Base-by-base conservation (phyloP, 768 basidiomycete species). In the Tricholoma flavovirens region DNA sequence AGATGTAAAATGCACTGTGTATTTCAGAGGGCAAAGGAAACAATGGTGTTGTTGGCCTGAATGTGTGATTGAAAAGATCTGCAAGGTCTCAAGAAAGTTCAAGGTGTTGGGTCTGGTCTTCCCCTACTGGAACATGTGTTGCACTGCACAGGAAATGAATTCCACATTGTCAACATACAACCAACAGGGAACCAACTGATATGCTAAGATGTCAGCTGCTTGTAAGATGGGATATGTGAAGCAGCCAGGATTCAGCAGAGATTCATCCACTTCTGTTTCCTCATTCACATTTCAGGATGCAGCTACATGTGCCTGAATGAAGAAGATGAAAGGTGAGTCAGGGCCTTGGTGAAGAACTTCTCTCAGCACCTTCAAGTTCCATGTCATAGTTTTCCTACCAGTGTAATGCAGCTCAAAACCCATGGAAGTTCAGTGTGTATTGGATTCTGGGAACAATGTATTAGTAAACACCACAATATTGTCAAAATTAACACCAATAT, bases 71-170 rank as follows among this genome's bases (percentile, higher is more conserved):
- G 74, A 96, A 96, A 6, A 72, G 74, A 15, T 90, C 83, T 0
- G 91, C 93, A 10, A 97, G 72, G 62, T 95, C 92, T 29, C 93
- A 83, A 15, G 81, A 80, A 0, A 98, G 82, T 64, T 97, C 94
- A 40, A 98, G 80, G 65, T 98, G 96, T 72, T 98, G 96, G 19
- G 84, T 83, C 66, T 98, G 96, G 68, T 98, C 96, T 64, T 98
- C 94, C 22, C 96, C 96, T 4, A 98, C 95, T 0, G 96, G 96
- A 1, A 98, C 89, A 67, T 94, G 90, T 0, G 93, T 96, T 2
- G 93, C 83, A 62, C 94, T 93, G 59, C 1, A 6, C 14, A 29
- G 43, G 35, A 14, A n/a, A 51, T 60, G 3, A 56, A 54, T 11
- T 35, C 11, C 14, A n/a, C n/a, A 8, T 26, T n/a, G n/a, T n/a